phyloP scores from a whole-genome alignment of 23 red algal genomes.

The Gracilariopsis chorda region DNA sequence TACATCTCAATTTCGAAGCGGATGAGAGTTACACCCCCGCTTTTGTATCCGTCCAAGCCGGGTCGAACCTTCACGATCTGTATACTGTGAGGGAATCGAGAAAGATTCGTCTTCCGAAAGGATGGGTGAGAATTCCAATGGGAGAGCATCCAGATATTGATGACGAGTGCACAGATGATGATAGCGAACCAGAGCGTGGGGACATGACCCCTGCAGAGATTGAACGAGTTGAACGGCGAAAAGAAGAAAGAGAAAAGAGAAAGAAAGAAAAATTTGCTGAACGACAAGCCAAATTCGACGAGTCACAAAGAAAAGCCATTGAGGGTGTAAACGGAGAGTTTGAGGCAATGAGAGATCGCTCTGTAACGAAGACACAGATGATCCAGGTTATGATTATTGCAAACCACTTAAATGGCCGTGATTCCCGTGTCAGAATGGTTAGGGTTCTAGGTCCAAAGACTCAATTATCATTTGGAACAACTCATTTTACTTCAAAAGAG shows the following conservation, averaged over 20 bases:
- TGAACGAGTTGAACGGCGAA: background rate
- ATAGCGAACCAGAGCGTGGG: slow-evolving; percentile 33
- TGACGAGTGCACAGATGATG: slow-evolving; percentile 40
- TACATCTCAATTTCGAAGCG: slow-evolving; percentile 53
- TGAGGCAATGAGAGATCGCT: slow-evolving; percentile 26
- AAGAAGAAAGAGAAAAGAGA: background rate
- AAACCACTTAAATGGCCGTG: slow-evolving; percentile 82
- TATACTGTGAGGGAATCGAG: slow-evolving; percentile 23
- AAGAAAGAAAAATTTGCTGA: background rate
- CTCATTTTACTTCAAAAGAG: slow-evolving; percentile 34
- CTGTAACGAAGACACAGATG: slow-evolving; percentile 42
- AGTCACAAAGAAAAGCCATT: background rate
- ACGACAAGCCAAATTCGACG: slow-evolving; percentile 4
- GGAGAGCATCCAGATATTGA: slow-evolving; percentile 10
- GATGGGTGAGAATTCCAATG: slow-evolving; percentile 73
- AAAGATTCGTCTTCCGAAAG: slow-evolving; percentile 49
- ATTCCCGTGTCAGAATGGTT: slow-evolving; percentile 69
- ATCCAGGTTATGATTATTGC: slow-evolving; percentile 64
- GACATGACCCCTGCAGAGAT: background rate
- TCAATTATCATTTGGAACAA: background rate
- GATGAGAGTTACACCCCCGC: slow-evolving; percentile 89
- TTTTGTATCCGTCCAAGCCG: slow-evolving; percentile 54
- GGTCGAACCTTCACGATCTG: slow-evolving; percentile 62
- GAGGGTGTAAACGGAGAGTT: slow-evolving; percentile 12
- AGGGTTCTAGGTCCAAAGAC: slow-evolving; percentile 43